Base-by-base conservation (phyloP, 352 stramenopile species). In the Globisporangium orthogonon region DNA sequence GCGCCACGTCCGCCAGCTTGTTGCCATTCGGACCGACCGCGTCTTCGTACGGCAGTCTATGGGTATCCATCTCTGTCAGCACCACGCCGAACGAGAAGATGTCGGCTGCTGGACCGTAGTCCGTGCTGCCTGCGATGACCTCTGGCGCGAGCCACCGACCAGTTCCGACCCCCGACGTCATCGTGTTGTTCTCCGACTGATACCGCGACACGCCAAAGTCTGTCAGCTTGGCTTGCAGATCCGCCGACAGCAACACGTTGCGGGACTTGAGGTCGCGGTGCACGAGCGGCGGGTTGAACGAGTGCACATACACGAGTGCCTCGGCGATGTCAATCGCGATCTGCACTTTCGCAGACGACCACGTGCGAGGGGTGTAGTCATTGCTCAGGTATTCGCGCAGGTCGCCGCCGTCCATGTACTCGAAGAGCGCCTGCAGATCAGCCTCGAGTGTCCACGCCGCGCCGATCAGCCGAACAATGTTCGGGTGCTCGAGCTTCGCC, bases 401-500 rank as follows among this genome's bases (percentile, higher is more conserved):
- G 54, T 91, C 81, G 0, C 81, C 78, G 7, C 69, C 68, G 13
- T 61, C 61, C 70, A 87, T 85, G 63, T 86, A 89, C 65, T 89
- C 78, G 45, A 87, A 86, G 1, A 91, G 54, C 7, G 69, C 73
- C 43, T 87, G 74, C 2, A 91, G 44, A 23, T 89, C 71, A 2
- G 58, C 69, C 53, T 81, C 65, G 23, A 76, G 65, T 1, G 64
- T 84, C 79, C 79, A 89, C 1, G 80, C 84, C 3, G 72, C 79
- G 0, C 83, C 83, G 2, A 91, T 58, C 7, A 94, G 69, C 43
- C 67, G 61, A 7, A 94, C 65, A 58, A 94, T 81, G 37, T 73
- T 75, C 10, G 79, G 69, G 31, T 92, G 83, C 15, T 86, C 65
- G 3, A 93, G 66, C 30, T 61, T 57, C 0, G 76, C 63, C 2